phyloP scores from a whole-genome alignment of 257 asterid genomes.

The Haberlea rhodopensis region DNA sequence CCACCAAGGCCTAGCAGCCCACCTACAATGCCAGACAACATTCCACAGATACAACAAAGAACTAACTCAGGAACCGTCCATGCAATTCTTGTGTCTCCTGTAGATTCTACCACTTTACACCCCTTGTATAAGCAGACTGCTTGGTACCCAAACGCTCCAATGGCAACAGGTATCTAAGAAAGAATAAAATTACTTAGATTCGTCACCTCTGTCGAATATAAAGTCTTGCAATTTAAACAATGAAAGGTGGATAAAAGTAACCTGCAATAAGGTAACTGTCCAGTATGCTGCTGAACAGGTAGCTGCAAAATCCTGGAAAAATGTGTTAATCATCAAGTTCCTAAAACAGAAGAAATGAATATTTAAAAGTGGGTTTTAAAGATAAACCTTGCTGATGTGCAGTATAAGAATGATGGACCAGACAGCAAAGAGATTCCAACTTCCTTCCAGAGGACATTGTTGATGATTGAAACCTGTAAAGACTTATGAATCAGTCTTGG shows the following conservation, averaged over 20 bases:
- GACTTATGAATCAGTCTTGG: too few species aligned
- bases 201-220: too few species aligned
- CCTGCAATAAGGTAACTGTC: constrained; percentile 50
- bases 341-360: background rate
- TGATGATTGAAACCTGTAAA: constrained; percentile 44
- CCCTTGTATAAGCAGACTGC: constrained; percentile 54
- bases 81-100: constrained; percentile 33
- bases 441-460: constrained; percentile 51
- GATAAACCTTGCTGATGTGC: constrained; percentile 44
- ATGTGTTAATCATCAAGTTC: constrained; percentile 14
- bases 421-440: constrained; percentile 44
- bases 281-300: constrained; percentile 52
- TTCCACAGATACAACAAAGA: constrained; percentile 49
- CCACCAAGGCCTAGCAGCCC: constrained; percentile 73
- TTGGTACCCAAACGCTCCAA: constrained; percentile 55
- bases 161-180: constrained; percentile 50
- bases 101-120: constrained; percentile 38
- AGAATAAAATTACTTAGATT: too few species aligned
- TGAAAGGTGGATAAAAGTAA: constrained; percentile 22
- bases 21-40: constrained; percentile 58
- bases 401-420: constrained; percentile 47
- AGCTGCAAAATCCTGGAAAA: constrained; percentile 39
- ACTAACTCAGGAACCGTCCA: constrained; percentile 49
- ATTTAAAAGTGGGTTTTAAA: constrained; percentile 6
- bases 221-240: too few species aligned